phyloP scores from a whole-genome alignment of 2,329 filamentous ascomycete genomes.

The Phaeosphaeriaceae sp. region DNA sequence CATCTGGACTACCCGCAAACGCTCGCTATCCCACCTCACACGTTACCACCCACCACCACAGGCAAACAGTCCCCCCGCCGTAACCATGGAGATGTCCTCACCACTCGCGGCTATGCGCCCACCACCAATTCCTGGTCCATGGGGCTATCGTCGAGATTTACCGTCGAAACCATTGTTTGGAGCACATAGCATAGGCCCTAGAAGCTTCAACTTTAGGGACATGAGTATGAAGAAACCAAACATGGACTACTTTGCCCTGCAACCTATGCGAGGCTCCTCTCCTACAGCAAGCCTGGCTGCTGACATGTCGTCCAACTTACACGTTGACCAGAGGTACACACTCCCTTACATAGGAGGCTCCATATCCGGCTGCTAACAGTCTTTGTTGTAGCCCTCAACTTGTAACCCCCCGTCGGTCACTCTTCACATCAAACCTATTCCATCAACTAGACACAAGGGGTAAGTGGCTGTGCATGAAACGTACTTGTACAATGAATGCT shows the following conservation, averaged over 20 bases:
- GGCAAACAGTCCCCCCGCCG: conserved; percentile 9
- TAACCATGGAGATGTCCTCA: conserved; percentile 86
- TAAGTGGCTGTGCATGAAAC: conserved; percentile 52
- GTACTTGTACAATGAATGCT: conserved; percentile 32
- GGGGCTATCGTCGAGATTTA: conserved; percentile 66
- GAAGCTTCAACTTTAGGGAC: conserved; percentile 77
- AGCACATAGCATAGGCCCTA: conserved; percentile 64
- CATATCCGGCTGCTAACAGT: conserved; percentile 46
- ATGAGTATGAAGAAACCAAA: conserved; percentile 72
- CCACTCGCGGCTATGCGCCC: conserved; percentile 93
- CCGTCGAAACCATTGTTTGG: conserved; percentile 61
- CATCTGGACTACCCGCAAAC: conserved; percentile 20
- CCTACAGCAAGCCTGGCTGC: conserved; percentile 89
- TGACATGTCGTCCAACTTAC: conserved; percentile 95
- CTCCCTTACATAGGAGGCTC: conserved; percentile 34
- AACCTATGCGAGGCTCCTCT: conserved; percentile 81
- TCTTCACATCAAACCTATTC: conserved; percentile 79
- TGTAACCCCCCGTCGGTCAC: conserved; percentile 80
- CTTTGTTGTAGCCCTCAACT: conserved; percentile 72
- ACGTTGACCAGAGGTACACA: conserved; percentile 86
- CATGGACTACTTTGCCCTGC: conserved; percentile 82
- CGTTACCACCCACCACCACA: conserved; percentile 65
- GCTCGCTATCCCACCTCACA: conserved; percentile 23
- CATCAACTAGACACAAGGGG: conserved; percentile 63
- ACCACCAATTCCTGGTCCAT: conserved; percentile 65